phyloP scores from a whole-genome alignment of 2,329 filamentous ascomycete species.

The Penicillium capsulatum region DNA sequence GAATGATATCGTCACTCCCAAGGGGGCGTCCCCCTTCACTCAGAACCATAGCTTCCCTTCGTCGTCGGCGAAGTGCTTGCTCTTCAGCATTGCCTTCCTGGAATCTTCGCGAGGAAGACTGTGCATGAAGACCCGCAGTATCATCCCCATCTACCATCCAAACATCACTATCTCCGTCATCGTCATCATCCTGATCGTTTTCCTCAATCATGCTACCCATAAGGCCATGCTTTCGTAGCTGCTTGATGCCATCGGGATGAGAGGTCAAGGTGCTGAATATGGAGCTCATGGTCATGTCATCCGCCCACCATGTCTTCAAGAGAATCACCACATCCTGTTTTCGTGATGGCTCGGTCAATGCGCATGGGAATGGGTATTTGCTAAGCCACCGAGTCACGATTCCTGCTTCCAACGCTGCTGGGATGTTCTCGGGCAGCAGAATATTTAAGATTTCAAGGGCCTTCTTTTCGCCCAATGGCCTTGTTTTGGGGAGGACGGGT shows the following conservation, averaged over 20 bases:
- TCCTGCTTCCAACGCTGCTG: slow-evolving; percentile 56
- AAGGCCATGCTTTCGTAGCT: slow-evolving; percentile 42
- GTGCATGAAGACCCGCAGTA: slow-evolving; percentile 42
- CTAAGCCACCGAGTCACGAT: slow-evolving; percentile 72
- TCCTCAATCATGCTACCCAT: slow-evolving; percentile 46
- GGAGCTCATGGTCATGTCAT: slow-evolving; percentile 43
- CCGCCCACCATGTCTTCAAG: slow-evolving; percentile 41
- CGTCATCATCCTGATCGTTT: slow-evolving; percentile 51
- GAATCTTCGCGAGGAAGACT: slow-evolving; percentile 30
- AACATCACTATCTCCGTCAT: slow-evolving; percentile 48
- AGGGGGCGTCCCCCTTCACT: slow-evolving; percentile 78
- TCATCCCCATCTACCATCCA: slow-evolving; percentile 53
- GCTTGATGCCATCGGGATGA: slow-evolving; percentile 37
- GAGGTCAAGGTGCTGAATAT: slow-evolving; percentile 40
- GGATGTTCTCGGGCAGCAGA: slow-evolving; percentile 57
- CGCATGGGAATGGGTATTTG: slow-evolving; percentile 65
- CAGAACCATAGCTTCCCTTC: slow-evolving; percentile 85
- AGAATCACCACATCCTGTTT: slow-evolving; percentile 39
- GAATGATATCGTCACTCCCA: slow-evolving; percentile 72
- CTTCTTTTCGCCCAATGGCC: slow-evolving; percentile 42
- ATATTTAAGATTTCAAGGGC: slow-evolving; percentile 54
- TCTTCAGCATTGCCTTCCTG: slow-evolving; percentile 47
- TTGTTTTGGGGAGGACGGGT: slow-evolving; percentile 38
- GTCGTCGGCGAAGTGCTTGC: slow-evolving; percentile 66
- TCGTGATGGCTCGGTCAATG: slow-evolving; percentile 47